Evolutionary conservation across 305 asterid species (phyloP), one percentile per base, ranked within the genome.

Genomic region (Caryopteris hybrid): DNA sequence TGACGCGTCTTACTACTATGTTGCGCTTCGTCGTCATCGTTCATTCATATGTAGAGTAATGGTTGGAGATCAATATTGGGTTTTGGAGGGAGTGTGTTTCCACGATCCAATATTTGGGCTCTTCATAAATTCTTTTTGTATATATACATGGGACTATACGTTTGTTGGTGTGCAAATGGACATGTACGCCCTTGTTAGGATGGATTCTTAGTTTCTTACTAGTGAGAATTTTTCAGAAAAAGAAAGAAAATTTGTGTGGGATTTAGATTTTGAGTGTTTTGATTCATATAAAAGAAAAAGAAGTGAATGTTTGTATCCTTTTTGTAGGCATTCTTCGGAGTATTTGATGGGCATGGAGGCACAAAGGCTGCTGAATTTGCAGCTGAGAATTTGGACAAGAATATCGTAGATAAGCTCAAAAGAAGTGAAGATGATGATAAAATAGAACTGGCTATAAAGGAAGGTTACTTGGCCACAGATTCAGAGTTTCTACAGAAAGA

Each of bases 321-420:
- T 25, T 47, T 64, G 43, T 50, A 91, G 94, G 98, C 89, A 20
- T 69, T 84, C 53, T 91, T 89, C 67, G 98, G 98, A 23, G 69
- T 92, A 38, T 92, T 76, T 74, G 96, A 92, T 72, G 98, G 98
- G 54, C 98, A 92, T 70, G 96, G 98, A 63, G 96, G 98, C 27
- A 75, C 77, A 21, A 83, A 81, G 72, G 98, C 96, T 57, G 96
- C 96, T 13, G 96, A 89, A 8, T 92, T 76, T 78, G 96, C 91
- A 27, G 89, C 94, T 1, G 76, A 74, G 73, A 85, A 87, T 52
- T 78, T 91, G 74, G 74, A 75, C 13, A 86, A 76, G 73, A 88
- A 85, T 78, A 79, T 91, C 20, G 31, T 77, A 8, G 58, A 70
- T 60, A 87, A 83, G 62, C 11, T 91, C 12, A 80, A 52, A 33